Conservation (phyloP, 192 early-diverging fungal genomes). For the Coemansia sp. region DNA sequence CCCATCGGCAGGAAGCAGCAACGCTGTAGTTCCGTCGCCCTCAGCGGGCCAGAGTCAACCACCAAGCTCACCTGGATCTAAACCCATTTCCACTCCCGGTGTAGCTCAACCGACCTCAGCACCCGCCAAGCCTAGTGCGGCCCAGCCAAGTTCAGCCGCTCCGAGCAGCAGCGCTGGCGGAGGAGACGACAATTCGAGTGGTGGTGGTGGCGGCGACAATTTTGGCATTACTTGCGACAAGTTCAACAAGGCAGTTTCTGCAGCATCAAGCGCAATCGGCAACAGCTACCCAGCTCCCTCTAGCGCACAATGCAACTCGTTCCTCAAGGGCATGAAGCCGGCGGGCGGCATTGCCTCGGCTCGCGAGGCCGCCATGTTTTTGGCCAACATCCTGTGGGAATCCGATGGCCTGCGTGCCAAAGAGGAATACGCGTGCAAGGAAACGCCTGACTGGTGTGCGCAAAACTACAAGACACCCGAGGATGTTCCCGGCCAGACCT, state of each 20-base stretch:
- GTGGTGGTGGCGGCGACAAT: slow-evolving; percentile 7
- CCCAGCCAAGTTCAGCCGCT: not conserved
- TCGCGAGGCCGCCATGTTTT: slow-evolving; percentile 54
- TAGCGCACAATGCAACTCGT: slow-evolving; percentile 34
- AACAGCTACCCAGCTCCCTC: slow-evolving; percentile 33
- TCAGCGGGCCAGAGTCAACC: not conserved
- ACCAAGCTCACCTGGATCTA: slow-evolving; percentile 1
- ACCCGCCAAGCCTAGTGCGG: not conserved
- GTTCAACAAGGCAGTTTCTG: slow-evolving; percentile 44
- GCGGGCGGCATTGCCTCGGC: slow-evolving; percentile 32
- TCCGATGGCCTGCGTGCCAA: slow-evolving; percentile 50
- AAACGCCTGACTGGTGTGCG: slow-evolving; percentile 37
- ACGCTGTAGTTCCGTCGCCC: not conserved
- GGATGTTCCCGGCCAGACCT: slow-evolving; percentile 31
- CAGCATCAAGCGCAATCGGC: slow-evolving; percentile 31
- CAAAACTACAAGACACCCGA: slow-evolving; percentile 44
- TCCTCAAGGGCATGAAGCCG: slow-evolving; percentile 34
- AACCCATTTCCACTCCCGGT: slow-evolving; percentile 2
- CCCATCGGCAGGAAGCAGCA: not conserved
- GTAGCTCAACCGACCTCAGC: slow-evolving; percentile 6
- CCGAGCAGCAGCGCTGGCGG: slow-evolving; percentile 8
- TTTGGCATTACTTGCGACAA: slow-evolving; percentile 43
- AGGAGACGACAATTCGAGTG: not conserved
- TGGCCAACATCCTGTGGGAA: slow-evolving; percentile 52
- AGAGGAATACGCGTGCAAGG: slow-evolving; percentile 43